Conservation (phyloP, 2,329 filamentous ascomycete species). For the Penicillium sp. region DNA sequence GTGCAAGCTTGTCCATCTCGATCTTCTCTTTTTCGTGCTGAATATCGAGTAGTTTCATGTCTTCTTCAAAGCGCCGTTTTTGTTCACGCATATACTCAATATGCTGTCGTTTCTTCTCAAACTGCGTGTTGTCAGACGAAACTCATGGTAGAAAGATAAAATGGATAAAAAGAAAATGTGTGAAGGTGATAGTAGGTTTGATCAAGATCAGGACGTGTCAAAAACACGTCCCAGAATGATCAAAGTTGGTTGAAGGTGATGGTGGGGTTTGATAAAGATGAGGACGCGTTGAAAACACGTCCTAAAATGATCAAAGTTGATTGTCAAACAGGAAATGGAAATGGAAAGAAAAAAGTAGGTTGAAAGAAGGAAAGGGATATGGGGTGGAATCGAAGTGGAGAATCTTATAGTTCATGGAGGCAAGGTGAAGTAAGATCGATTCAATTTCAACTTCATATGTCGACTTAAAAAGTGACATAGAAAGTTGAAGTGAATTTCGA, state of each 20-base stretch:
- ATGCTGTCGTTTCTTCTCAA: slow-evolving; percentile 91
- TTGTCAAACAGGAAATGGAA: no score
- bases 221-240: not conserved
- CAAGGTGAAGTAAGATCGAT: no score
- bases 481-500: not conserved
- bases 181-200: not conserved
- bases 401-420: not conserved
- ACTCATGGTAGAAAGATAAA: not conserved
- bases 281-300: not conserved
- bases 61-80: slow-evolving; percentile 83
- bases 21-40: slow-evolving; percentile 80
- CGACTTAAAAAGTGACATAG: no score
- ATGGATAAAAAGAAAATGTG: slow-evolving; percentile 2
- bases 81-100: slow-evolving; percentile 90
- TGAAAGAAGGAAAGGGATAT: not conserved
- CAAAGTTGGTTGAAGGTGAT: not conserved
- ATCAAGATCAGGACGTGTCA: not conserved
- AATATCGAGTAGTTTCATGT: slow-evolving; percentile 86
- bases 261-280: no score
- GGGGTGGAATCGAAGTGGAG: not conserved
- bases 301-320: not conserved
- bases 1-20: slow-evolving; percentile 81
- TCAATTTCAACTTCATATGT: no score
- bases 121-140: slow-evolving; percentile 52
- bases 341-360: no score